Base-by-base conservation (phyloP, 2,329 filamentous ascomycete genomes). In the Stagonosporopsis cucurbitacearum region DNA sequence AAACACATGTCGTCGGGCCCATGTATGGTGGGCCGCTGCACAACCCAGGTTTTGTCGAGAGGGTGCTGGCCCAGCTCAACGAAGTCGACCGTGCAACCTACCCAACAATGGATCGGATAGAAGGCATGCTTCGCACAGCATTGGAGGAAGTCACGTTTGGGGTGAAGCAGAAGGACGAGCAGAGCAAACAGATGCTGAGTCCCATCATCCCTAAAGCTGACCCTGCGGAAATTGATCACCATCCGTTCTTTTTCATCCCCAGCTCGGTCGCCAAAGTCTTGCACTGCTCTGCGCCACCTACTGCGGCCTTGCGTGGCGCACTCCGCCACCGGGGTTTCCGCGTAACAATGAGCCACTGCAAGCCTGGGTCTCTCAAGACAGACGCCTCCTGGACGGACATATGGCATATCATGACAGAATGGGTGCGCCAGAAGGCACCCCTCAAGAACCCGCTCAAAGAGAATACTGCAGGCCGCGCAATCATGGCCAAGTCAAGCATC, bases 1-100 rank as follows among this genome's bases (percentile, higher is more conserved):
- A 89, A 72, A 96, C 89, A 77, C 95, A 98, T 75, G 75, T 98
- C 13, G 89, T 87, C 4, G 95, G 95, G 1, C 95, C 95, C 0
- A 98, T 99, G 94, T 99, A 93, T 79, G 93, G 86, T 30, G 95
- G 95, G 0, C 90, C 89, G 19, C 80, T 99, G 8, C 95, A 99
- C 76, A 92, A 92, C 40, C 83, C 86, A 6, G 85, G 87, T 2
- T 99, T 97, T 70, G 86, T 99, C 58, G 84, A 90, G 68, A 85
- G 85, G 52, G 87, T 99, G 22, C 81, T 99, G 15, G 84, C 87
- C 39, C 84, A 88, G 54, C 81, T 96, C 8, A 87, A 91, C 0
- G 77, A 81, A 4, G 84, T 86, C 0, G 85, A 92, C 43, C 81
- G 82, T 23, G 81, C 86, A 0, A 83, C 87, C 0, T 99, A 99